phyloP scores from a whole-genome alignment of 768 basidiomycete genomes.

The Boletus fagicola region DNA sequence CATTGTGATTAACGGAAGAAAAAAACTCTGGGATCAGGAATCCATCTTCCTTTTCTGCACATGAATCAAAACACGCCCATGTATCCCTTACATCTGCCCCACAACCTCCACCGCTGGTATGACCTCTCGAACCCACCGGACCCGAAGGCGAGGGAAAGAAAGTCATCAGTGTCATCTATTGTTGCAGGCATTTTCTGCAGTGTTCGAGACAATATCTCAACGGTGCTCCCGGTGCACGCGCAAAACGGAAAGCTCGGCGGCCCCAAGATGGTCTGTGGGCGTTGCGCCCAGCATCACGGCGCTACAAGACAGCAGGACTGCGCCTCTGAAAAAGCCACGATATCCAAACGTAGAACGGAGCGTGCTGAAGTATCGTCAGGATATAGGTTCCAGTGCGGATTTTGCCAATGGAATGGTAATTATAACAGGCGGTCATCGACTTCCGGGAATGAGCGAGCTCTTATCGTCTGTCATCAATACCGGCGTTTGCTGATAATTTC shows the following conservation, averaged over 20 bases:
- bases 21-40: too few species aligned
- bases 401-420: neutral
- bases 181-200: neutral
- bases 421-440: conserved; percentile 13
- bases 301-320: conserved; percentile 20
- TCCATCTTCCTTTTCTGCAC: too few species aligned
- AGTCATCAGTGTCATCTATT: neutral
- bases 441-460: conserved; percentile 6
- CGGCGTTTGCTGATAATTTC: neutral
- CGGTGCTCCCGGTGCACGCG: conserved; percentile 4
- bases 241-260: conserved; percentile 7
- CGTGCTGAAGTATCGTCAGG: conserved; percentile 9
- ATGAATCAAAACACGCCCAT: neutral
- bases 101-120: neutral
- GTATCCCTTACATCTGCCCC: too few species aligned
- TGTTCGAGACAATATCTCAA: neutral
- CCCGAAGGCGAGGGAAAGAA: neutral
- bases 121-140: neutral
- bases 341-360: neutral
- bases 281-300: conserved; percentile 11
- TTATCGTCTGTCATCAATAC: neutral
- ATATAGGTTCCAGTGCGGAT: conserved; percentile 7
- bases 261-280: neutral
- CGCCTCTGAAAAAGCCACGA: neutral
- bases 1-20: too few species aligned